Conservation (phyloP, 768 basidiomycete genomes). For the Cystobasidium tubakii region DNA sequence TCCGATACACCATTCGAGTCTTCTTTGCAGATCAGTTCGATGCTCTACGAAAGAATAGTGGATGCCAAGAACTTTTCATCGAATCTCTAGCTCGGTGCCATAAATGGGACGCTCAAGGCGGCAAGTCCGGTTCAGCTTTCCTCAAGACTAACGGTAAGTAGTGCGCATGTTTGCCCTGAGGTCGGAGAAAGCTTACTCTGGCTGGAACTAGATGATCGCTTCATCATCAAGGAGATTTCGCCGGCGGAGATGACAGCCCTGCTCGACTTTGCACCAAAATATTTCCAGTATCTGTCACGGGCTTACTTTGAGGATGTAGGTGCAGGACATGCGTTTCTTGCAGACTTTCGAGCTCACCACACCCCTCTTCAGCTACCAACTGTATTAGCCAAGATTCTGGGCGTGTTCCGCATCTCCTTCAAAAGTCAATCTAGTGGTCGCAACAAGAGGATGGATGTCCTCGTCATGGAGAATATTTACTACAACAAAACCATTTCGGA, state of each 20-base stretch:
- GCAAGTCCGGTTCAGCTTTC: constrained; percentile 94
- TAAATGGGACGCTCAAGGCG: constrained; percentile 91
- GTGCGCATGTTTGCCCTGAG: not conserved
- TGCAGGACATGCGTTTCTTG: constrained; percentile 25
- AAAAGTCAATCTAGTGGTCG: constrained; percentile 70
- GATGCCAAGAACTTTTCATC: constrained; percentile 87
- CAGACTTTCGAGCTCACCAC: constrained; percentile 23
- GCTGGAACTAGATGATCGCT: constrained; percentile 72
- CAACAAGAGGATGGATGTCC: constrained; percentile 82
- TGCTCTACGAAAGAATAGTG: constrained; percentile 80
- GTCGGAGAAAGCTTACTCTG: constrained; percentile 5
- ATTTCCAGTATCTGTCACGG: constrained; percentile 97
- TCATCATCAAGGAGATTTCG: constrained; percentile 95
- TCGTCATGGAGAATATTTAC: constrained; percentile 97
- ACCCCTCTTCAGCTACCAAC: constrained; percentile 67
- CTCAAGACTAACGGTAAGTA: constrained; percentile 79
- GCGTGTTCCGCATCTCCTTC: constrained; percentile 90
- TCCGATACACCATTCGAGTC: constrained; percentile 76
- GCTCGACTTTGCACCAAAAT: constrained; percentile 93
- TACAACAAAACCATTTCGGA: constrained; percentile 85
- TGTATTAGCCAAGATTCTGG: constrained; percentile 89
- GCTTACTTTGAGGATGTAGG: constrained; percentile 75
- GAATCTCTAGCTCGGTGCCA: constrained; percentile 88
- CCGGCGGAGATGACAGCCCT: constrained; percentile 84
- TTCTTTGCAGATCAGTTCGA: constrained; percentile 97